Conservation (phyloP, 768 basidiomycete species). For the Pleurotus sapidus region DNA sequence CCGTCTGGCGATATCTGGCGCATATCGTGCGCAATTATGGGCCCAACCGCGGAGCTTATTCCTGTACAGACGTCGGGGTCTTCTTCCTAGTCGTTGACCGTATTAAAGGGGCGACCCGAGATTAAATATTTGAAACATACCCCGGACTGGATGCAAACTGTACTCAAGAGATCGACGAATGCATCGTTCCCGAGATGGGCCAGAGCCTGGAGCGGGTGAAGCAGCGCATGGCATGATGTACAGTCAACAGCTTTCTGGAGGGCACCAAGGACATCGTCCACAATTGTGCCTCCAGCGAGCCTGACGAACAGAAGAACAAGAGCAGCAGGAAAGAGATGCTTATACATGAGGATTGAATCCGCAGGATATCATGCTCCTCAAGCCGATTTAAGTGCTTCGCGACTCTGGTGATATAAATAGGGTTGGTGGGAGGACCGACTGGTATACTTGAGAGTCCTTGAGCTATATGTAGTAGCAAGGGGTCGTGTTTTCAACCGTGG, state of each 20-base stretch:
- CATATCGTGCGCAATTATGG: constrained; percentile 37
- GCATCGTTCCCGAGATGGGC: constrained; percentile 27
- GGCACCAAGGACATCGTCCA: constrained; percentile 14
- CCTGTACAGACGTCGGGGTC: constrained; percentile 37
- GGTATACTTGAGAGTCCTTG: neutral
- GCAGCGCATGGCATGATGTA: constrained; percentile 24
- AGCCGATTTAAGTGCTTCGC: neutral
- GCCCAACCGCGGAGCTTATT: constrained; percentile 26
- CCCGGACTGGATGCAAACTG: constrained; percentile 21
- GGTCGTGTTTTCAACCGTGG: too few species aligned
- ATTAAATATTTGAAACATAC: constrained; percentile 9
- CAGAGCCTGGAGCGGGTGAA: constrained; percentile 26
- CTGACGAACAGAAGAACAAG: neutral
- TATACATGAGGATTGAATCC: too few species aligned
- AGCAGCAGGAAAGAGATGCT: neutral
- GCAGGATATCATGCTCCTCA: neutral
- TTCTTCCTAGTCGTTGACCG: constrained; percentile 20
- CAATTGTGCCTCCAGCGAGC: neutral
- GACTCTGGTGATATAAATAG: neutral
- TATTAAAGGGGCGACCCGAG: neutral
- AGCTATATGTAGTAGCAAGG: neutral
- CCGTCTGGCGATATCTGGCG: constrained; percentile 28
- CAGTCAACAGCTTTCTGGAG: constrained; percentile 24
- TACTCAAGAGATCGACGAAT: constrained; percentile 22
- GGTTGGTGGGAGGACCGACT: neutral